Evolutionary conservation across 2,329 filamentous ascomycete genomes (phyloP), one percentile per base, ranked within the genome.

Genomic region (Albifimbria verrucaria): DNA sequence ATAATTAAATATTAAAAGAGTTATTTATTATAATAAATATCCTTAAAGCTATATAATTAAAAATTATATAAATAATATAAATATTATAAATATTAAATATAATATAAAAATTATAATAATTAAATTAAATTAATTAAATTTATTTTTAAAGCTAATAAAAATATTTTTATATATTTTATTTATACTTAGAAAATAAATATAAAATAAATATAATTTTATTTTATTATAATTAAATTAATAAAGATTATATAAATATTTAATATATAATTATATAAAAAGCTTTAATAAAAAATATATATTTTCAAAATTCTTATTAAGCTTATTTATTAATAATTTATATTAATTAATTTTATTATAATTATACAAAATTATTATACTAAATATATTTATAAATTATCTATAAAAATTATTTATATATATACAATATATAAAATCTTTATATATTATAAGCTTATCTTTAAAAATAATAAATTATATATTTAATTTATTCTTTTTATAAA

Each of bases 191-290:
- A n/a, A n/a, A n/a, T n/a, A n/a, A n/a, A n/a, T n/a, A n/a, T n/a
- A n/a, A n/a, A n/a, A n/a, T n/a, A n/a, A n/a, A n/a, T n/a, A n/a
- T 43, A 11, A 43, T 43, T 43, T 9, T 26, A 48, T 48, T 48
- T 48, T n/a, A n/a, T n/a, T n/a, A n/a, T n/a, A n/a, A n/a, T n/a
- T n/a, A n/a, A n/a, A n/a, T n/a, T n/a, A n/a, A n/a, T n/a, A n/a
- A n/a, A n/a, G n/a, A n/a, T n/a, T n/a, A n/a, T n/a, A 48, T 28
- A 17, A 28, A 11, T 32, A 6, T 48, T 28, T 28, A 28, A 48
- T n/a, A 17, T 28, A 28, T 17, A 43, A 12, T 17, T 43, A 10
- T 11, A 43, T 9, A 9, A 43, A 43, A 17, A 17, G 12, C 21
- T 17, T 17, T 43, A 43, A 17, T 43, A 43, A 17, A 17, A 43